Conservation (phyloP, 208 protist species). For the Trypanosomatidae sp. region DNA sequence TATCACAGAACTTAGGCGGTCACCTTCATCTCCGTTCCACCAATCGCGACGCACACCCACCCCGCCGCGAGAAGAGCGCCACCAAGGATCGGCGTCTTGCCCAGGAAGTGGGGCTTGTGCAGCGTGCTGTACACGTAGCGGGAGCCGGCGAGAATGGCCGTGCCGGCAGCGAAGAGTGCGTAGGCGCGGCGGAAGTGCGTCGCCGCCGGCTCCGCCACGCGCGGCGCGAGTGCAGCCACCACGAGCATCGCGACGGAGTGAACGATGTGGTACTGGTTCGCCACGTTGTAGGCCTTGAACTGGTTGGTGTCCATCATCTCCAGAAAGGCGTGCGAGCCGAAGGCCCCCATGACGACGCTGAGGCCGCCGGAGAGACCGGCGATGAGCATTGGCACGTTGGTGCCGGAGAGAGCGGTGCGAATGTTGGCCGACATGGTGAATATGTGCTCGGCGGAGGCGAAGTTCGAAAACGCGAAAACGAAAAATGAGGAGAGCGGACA, state of each 20-base stretch:
- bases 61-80: constrained; percentile 33
- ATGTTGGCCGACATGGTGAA: constrained; percentile 27
- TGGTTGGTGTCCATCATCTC: constrained; percentile 43
- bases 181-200: constrained; percentile 38
- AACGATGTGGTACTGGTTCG: constrained; percentile 71
- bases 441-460: no score
- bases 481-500: no score
- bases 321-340: constrained; percentile 57
- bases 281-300: constrained; percentile 45
- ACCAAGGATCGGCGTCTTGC: constrained; percentile 26
- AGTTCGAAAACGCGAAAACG: no score
- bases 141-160: no score
- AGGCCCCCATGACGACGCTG: constrained; percentile 38
- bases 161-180: constrained; percentile 36
- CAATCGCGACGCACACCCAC: constrained; percentile 34
- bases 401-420: constrained; percentile 25
- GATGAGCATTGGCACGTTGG: constrained; percentile 29
- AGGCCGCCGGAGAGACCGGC: constrained; percentile 43
- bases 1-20: no score
- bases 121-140: constrained; percentile 52
- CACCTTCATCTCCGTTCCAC: not conserved
- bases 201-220: constrained; percentile 17
- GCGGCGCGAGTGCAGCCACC: constrained; percentile 33
- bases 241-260: constrained; percentile 65
- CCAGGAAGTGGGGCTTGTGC: constrained; percentile 44